phyloP scores from a whole-genome alignment of 176 grass and related monocot genomes.

The Avena insularis region DNA sequence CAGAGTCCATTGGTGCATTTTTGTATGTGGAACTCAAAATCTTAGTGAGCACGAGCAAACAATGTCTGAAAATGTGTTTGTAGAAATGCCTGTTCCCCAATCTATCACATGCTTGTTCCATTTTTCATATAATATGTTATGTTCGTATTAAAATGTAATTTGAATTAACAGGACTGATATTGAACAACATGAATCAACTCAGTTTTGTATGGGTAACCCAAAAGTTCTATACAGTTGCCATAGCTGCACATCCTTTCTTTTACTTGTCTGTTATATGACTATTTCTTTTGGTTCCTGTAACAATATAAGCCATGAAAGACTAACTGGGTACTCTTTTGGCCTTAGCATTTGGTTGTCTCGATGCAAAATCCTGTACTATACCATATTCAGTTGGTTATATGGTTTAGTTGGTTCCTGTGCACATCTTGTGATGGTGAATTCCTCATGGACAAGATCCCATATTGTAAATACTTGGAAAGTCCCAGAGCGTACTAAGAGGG shows the following conservation, averaged over 20 bases:
- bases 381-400: constrained; percentile 93
- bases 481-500: constrained; percentile 74
- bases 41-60: background rate
- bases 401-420: constrained; percentile 83
- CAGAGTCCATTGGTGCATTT: background rate
- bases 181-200: constrained; percentile 10
- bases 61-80: background rate
- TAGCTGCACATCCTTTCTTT: background rate
- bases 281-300: background rate
- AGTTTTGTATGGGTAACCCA: background rate
- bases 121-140: background rate
- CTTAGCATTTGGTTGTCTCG: constrained; percentile 74
- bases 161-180: background rate
- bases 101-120: background rate
- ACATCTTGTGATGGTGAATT: constrained; percentile 97
- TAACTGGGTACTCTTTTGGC: constrained; percentile 35
- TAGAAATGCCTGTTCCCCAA: constrained; percentile 8
- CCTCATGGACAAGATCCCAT: constrained; percentile 91
- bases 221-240: background rate
- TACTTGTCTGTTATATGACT: background rate
- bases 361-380: constrained; percentile 92
- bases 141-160: constrained; percentile 10
- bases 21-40: constrained; percentile 26
- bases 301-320: background rate
- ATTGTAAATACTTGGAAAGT: constrained; percentile 87